These are phyloP conservation scores for Pezicula neosporulosa DNA, from an alignment of 2,329 filamentous ascomycete genomes.

Conservation along the genomic window DNA sequence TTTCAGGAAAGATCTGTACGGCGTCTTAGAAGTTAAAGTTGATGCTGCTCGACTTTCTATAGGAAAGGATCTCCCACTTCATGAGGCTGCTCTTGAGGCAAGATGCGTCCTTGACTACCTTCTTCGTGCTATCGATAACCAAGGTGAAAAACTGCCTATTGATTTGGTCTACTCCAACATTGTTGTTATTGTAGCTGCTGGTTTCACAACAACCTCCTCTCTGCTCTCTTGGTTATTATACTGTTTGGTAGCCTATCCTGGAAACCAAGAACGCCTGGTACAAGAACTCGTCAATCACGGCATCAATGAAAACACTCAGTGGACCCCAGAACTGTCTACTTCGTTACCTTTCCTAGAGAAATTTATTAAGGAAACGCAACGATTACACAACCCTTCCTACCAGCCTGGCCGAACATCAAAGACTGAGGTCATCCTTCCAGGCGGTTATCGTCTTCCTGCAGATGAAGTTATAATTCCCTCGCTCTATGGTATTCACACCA, in stretches of 20 bases:
- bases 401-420: constrained; percentile 43
- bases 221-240: constrained; percentile 45
- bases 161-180: constrained; percentile 27
- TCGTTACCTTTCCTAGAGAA: constrained; percentile 34
- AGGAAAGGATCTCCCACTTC: constrained; percentile 29
- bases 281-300: constrained; percentile 40
- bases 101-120: constrained; percentile 29
- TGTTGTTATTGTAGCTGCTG: constrained; percentile 38
- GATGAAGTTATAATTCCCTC: constrained; percentile 23
- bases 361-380: constrained; percentile 42
- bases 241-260: constrained; percentile 36
- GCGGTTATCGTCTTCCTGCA: constrained; percentile 39
- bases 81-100: constrained; percentile 33
- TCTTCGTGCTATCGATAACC: constrained; percentile 35
- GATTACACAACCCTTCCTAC: constrained; percentile 42
- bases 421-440: constrained; percentile 39
- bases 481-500: constrained; percentile 19
- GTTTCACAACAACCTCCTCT: constrained; percentile 43
- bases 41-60: constrained; percentile 33
- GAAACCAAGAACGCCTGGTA: constrained; percentile 40
- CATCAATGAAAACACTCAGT: constrained; percentile 26
- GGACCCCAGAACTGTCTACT: constrained; percentile 31
- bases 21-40: constrained; percentile 34
- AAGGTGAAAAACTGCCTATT: constrained; percentile 39
- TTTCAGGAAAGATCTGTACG: constrained; percentile 11